Evolutionary conservation across 371 early-diverging fungal species (phyloP), one percentile per base, ranked within the genome.

Genomic region (Dinochytrium kinnereticum): DNA sequence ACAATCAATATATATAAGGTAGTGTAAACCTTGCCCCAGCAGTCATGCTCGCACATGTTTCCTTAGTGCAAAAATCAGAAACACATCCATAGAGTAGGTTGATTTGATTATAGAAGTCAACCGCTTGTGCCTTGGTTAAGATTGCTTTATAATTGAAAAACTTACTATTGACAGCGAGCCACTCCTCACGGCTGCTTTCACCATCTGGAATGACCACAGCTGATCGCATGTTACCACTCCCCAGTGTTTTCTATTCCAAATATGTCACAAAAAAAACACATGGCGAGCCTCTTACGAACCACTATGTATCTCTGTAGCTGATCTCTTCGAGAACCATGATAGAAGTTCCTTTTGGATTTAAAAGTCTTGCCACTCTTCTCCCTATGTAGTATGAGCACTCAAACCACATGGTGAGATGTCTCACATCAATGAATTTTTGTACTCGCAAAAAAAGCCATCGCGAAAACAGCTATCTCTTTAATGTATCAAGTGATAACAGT

Each of bases 31-130:
- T 86, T 59, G 91, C 83, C 2, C 94, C 94, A 21, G 94, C 95
- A 65, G 89, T 89, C 96, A 96, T 96, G 44, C 81, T 85, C 21
- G 95, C 90, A 72, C 96, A 96, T 39, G 86, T 84, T 51, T 87
- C 82, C 34, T 85, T 81, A 0, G 94, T 93, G 83, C 96, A 96
- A 78, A 93, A 93, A 68, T 96, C 94, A 24, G 94, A 90, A 68
- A 96, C 86, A 33, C 94, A 90, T 51, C 94, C 93, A 80, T 95
- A 94, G 71, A 96, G 94, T 84, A 96, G 85, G 79, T 93, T 94
- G 80, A 95, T 86, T 70, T 93, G 89, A 85, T 94, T 93, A 86
- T 94, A 95, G 79, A 96, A 96, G 78, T 95, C 95, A 79, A 95
- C 92, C 1, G 90, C 92, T 91, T 24, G 21, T 49, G 1, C 13